Conservation (phyloP, 2,329 filamentous ascomycete genomes). For the Pyrenophora teres region DNA sequence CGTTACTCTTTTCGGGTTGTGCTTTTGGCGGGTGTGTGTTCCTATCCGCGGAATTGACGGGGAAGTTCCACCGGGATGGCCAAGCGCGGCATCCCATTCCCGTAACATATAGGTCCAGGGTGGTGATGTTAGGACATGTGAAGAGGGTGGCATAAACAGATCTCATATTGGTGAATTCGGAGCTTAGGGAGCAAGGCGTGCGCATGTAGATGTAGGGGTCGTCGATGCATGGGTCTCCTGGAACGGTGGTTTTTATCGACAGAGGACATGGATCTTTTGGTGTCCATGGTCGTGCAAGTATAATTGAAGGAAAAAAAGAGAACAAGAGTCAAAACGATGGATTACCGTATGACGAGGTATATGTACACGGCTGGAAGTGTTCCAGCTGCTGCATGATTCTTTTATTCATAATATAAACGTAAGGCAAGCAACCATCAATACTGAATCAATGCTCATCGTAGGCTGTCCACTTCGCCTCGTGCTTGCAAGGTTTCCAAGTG, state of each 20-base stretch:
- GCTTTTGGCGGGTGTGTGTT: conserved; percentile 13
- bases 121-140: conserved; percentile 19
- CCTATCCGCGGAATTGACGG: conserved; percentile 10
- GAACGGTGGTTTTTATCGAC: conserved; percentile 4
- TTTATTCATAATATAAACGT: no score
- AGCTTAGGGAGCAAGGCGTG: neutral
- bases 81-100: conserved; percentile 2
- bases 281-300: conserved; percentile 5
- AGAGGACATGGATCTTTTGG: conserved; percentile 8
- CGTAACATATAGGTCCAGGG: conserved; percentile 15
- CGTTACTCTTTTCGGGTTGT: conserved; percentile 11
- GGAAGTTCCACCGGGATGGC: conserved; percentile 3
- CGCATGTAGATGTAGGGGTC: neutral
- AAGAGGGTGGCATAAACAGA: conserved; percentile 10
- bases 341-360: neutral
- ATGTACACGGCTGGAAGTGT: neutral
- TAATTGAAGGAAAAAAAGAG: neutral
- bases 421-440: neutral
- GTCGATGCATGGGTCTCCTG: neutral
- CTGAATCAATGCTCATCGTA: no score
- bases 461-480: no score
- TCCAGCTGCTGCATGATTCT: no score
- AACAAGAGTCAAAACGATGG: neutral
- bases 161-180: conserved; percentile 8
- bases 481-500: no score